phyloP scores from a whole-genome alignment of 1,139 yeast species.

The Diutina sp. region DNA sequence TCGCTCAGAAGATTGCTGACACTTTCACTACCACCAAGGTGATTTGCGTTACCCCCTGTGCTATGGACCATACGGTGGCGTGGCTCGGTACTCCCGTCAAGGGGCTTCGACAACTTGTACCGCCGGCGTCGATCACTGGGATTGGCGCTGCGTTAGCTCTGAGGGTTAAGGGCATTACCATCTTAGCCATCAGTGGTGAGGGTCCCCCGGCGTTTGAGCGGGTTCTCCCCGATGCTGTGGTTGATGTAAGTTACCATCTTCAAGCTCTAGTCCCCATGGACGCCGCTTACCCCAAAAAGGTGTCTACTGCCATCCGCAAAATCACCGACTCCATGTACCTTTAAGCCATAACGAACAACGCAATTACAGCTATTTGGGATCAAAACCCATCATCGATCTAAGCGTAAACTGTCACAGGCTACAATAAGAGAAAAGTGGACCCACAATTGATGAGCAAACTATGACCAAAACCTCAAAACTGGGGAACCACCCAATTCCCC shows the following conservation, averaged over 20 bases:
- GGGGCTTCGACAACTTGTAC: background rate
- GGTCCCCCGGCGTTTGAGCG: conserved; percentile 1
- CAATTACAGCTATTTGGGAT: no score
- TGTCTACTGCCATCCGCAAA: background rate
- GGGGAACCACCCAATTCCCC: no score
- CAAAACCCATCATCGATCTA: no score
- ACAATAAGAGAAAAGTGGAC: no score
- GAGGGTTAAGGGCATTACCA: background rate
- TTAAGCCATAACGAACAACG: background rate
- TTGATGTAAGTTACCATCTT: background rate
- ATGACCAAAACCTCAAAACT: no score
- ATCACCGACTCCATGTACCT: background rate
- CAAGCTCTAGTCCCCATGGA: background rate
- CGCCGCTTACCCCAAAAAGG: background rate
- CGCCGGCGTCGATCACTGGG: background rate
- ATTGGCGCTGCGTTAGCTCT: background rate
- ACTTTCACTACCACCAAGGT: background rate
- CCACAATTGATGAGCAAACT: no score
- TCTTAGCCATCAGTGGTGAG: background rate
- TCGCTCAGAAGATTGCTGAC: background rate
- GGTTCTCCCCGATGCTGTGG: background rate
- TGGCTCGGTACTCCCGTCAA: background rate
- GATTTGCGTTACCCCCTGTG: background rate
- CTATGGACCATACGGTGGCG: background rate
- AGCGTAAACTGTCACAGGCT: no score